These are phyloP conservation scores for Tephrocybe sp. DNA, from an alignment of 768 basidiomycete genomes.

Conservation along the genomic window DNA sequence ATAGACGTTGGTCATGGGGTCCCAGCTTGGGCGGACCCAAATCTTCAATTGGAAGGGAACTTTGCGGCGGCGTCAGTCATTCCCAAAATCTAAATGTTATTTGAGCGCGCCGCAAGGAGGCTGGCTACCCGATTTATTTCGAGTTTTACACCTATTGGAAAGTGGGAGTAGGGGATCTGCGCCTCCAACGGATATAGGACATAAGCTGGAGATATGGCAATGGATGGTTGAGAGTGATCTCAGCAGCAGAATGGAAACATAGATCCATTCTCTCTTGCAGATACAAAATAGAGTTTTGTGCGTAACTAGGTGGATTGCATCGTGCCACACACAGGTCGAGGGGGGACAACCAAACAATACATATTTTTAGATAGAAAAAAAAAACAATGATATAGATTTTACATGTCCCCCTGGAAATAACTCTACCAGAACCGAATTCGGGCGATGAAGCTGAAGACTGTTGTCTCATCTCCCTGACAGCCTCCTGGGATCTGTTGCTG, in stretches of 20 bases:
- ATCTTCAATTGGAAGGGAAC: not conserved
- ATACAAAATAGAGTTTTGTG: not conserved
- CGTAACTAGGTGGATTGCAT: not conserved
- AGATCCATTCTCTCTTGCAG: not conserved
- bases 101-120: constrained; percentile 15
- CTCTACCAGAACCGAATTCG: constrained; percentile 10
- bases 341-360: constrained; percentile 5
- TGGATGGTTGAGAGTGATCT: constrained; percentile 4
- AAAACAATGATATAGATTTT: not conserved
- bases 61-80: constrained; percentile 10
- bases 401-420: constrained; percentile 18
- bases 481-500: constrained; percentile 11
- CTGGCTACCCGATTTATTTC: constrained; percentile 15
- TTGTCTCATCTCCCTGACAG: constrained; percentile 13
- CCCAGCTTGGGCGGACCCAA: not conserved
- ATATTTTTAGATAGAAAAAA: constrained; percentile 3
- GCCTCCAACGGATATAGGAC: constrained; percentile 13
- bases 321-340: not conserved
- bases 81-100: constrained; percentile 12
- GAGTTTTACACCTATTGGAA: not conserved
- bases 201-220: constrained; percentile 13
- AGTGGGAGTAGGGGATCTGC: not conserved
- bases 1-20: constrained; percentile 2
- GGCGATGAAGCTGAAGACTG: constrained; percentile 2
- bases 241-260: constrained; percentile 1